Conservation (phyloP, 2,329 filamentous ascomycete genomes). For the Penicillium psychrosexuale region DNA sequence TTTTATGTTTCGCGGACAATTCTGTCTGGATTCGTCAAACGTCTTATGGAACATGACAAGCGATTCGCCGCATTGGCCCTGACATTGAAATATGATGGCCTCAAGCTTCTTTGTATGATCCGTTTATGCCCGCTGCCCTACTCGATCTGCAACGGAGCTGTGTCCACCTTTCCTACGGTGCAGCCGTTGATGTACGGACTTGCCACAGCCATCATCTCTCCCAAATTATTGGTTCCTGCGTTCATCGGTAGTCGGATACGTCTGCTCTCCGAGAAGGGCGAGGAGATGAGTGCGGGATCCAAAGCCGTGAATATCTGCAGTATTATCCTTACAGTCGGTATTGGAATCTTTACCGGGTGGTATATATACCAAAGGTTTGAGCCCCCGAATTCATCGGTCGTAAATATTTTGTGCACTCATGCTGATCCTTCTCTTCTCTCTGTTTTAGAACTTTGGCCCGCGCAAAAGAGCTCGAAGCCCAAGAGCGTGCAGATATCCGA, state of each 20-base stretch:
- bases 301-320: constrained; percentile 80
- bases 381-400: neutral
- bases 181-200: constrained; percentile 70
- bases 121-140: constrained; percentile 90
- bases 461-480: constrained; percentile 48
- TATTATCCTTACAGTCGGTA: constrained; percentile 67
- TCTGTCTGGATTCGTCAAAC: constrained; percentile 72
- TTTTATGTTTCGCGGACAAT: constrained; percentile 80
- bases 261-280: constrained; percentile 75
- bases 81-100: constrained; percentile 83
- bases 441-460: constrained; percentile 46
- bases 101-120: constrained; percentile 87
- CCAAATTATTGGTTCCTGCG: constrained; percentile 86
- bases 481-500: constrained; percentile 43
- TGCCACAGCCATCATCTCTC: constrained; percentile 76
- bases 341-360: constrained; percentile 74
- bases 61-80: constrained; percentile 85
- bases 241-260: constrained; percentile 87
- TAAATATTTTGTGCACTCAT: neutral
- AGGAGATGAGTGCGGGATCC: constrained; percentile 74
- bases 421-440: neutral
- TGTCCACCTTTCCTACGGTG: constrained; percentile 90
- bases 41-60: constrained; percentile 75
- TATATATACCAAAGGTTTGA: constrained; percentile 71
- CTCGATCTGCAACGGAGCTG: constrained; percentile 86